These are phyloP conservation scores for Spergularia bocconei DNA, from an alignment of 148 eudicot genomes.

Conservation along the genomic window DNA sequence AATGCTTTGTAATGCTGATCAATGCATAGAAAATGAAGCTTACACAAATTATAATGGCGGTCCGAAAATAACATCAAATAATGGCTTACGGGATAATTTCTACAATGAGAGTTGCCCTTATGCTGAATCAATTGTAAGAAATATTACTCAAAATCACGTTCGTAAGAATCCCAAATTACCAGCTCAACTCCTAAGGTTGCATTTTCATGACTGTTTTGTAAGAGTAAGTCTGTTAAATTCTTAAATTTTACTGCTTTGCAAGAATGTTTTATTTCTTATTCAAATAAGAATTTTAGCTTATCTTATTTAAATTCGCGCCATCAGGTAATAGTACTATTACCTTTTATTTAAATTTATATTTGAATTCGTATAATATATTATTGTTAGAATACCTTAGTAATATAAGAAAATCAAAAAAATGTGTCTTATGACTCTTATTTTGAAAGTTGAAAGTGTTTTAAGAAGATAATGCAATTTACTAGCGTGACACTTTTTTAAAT, in stretches of 20 bases:
- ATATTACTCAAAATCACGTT: background rate
- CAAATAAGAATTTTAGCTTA: background rate
- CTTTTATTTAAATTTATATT: too few relatives aligned
- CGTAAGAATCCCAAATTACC: background rate
- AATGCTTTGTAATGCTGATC: background rate
- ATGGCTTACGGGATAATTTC: background rate
- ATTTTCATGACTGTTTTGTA: conserved; percentile 2
- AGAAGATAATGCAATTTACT: too few relatives aligned
- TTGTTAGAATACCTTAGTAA: too few relatives aligned
- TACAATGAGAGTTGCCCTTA: background rate
- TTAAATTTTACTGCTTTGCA: background rate
- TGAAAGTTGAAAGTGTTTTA: too few relatives aligned
- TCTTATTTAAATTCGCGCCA: too few relatives aligned
- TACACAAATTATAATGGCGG: background rate
- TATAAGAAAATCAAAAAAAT: too few relatives aligned
- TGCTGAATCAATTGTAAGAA: background rate
- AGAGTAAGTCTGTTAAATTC: background rate
- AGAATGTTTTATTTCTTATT: background rate
- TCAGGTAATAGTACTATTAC: too few relatives aligned
- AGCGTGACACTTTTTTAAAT: too few relatives aligned
- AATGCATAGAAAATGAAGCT: background rate
- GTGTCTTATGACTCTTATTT: too few relatives aligned
- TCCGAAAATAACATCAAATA: background rate
- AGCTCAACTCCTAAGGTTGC: background rate
- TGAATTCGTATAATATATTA: too few relatives aligned